Evolutionary conservation across 2,329 filamentous ascomycete species (phyloP).

Genomic region (Hymenotorrendiella dingleyae): DNA sequence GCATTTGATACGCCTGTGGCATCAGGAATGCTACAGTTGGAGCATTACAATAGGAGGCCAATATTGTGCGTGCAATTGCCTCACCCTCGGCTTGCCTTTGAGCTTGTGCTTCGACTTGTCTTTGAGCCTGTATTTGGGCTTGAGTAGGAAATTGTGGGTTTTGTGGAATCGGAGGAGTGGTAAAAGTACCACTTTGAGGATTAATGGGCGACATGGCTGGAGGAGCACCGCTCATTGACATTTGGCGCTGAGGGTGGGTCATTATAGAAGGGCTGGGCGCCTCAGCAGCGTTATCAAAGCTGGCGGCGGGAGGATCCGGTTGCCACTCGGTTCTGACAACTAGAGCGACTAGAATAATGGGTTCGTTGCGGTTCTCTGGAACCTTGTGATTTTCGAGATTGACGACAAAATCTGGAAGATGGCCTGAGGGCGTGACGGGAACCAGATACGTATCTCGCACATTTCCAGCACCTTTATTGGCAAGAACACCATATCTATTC

Average conservation of each 20-base stretch:
- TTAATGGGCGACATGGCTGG: slow-evolving; percentile 47
- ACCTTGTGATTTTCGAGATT: slow-evolving; percentile 82
- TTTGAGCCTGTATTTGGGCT: slow-evolving; percentile 35
- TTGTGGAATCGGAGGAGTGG: slow-evolving; percentile 16
- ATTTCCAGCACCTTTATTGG: slow-evolving; percentile 65
- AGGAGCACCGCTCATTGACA: slow-evolving; percentile 44
- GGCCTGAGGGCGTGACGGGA: slow-evolving; percentile 64
- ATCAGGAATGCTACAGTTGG: slow-evolving; percentile 65
- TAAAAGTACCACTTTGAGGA: slow-evolving; percentile 31
- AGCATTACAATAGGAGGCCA: slow-evolving; percentile 54
- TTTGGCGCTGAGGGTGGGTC: slow-evolving; percentile 36
- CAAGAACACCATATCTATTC: slow-evolving; percentile 80
- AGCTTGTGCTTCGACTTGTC: slow-evolving; percentile 35
- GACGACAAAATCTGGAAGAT: slow-evolving; percentile 79
- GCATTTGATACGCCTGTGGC: slow-evolving; percentile 62
- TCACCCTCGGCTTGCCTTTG: slow-evolving; percentile 45
- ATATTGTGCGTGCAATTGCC: slow-evolving; percentile 53
- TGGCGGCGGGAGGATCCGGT: slow-evolving; percentile 9
- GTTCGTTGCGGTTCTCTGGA: slow-evolving; percentile 63
- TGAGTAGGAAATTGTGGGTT: slow-evolving; percentile 12
- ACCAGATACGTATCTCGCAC: slow-evolving; percentile 90
- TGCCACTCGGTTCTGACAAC: slow-evolving; percentile 63
- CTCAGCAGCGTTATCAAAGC: slow-evolving; percentile 19
- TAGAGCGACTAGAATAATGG: slow-evolving; percentile 77
- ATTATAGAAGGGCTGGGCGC: slow-evolving; percentile 32